Evolutionary conservation across 2,329 filamentous ascomycete genomes (phyloP).

Genomic region (Cryphonectria japonica): DNA sequence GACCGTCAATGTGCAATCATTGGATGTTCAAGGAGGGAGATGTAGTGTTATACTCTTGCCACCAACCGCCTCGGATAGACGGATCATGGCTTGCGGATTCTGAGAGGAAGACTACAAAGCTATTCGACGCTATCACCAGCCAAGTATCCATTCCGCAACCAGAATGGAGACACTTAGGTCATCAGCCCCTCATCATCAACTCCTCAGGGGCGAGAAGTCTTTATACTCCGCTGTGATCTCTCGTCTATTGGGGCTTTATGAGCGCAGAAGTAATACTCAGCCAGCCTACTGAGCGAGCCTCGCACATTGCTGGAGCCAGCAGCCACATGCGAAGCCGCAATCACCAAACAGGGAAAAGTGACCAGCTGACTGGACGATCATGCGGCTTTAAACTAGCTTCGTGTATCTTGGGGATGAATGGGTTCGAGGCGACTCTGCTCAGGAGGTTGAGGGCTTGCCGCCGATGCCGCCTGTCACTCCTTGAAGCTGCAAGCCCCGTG

Average conservation of each 20-base stretch:
- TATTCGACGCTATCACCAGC: not conserved
- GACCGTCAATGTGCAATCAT: not conserved
- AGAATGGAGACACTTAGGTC: not conserved
- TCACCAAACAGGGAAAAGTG: constrained; percentile 1
- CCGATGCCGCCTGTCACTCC: not conserved
- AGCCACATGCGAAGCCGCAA: not conserved
- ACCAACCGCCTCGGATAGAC: not conserved
- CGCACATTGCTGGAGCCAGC: not conserved
- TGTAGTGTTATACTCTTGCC: not conserved
- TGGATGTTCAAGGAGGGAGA: not conserved
- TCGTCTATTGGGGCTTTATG: not conserved
- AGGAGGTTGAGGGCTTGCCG: not conserved
- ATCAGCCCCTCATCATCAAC: not conserved
- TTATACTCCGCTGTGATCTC: not conserved
- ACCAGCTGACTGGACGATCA: not conserved
- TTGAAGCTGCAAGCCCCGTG: not conserved
- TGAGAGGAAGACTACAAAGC: not conserved
- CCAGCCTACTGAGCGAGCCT: not conserved
- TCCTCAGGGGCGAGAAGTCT: not conserved
- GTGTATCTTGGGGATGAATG: not conserved
- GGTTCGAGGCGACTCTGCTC: not conserved
- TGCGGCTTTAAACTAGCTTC: constrained; percentile 6
- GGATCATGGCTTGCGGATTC: not conserved
- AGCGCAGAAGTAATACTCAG: not conserved
- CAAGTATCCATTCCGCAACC: no score